Percentiles rank a stretch among this genome's conserved stretches.
Conservation (phyloP, 2,329 filamentous ascomycete genomes). For the Diaporthe humulicola region DNA sequence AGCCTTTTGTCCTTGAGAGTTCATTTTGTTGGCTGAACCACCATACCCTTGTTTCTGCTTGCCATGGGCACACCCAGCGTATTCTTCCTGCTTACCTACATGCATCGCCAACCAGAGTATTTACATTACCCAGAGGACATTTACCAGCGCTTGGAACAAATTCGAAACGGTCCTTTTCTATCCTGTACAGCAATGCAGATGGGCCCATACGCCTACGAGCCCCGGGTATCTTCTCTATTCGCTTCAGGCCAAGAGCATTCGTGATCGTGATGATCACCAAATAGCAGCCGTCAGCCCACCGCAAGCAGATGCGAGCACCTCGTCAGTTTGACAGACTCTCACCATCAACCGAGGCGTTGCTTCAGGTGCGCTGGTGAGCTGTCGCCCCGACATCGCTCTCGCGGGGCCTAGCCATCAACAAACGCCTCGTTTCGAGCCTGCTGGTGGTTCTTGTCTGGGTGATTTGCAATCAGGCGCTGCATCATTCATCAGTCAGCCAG, state of each 20-base stretch:
- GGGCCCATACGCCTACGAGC: conserved; percentile 4
- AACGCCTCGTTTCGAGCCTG: conserved; percentile 59
- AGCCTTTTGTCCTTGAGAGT: not conserved
- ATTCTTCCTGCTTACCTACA: not conserved
- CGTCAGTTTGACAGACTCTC: not conserved
- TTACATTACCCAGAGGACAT: not conserved
- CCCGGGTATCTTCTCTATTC: conserved; percentile 39
- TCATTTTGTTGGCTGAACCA: not conserved
- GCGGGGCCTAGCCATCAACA: conserved; percentile 50
- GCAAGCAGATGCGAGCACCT: not conserved
- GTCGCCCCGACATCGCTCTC: not conserved
- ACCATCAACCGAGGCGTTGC: not conserved
- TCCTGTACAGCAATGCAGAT: conserved; percentile 31
- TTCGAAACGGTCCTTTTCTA: not conserved
- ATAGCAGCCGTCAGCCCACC: not conserved
- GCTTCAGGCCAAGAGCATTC: conserved; percentile 11
- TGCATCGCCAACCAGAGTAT: not conserved
- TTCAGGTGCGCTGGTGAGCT: not conserved
- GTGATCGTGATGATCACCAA: conserved; percentile 1
- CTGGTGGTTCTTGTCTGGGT: conserved; percentile 51
- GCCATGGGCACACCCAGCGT: not conserved
- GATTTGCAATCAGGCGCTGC: conserved; percentile 67
- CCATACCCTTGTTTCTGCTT: not conserved
- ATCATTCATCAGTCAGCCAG: not conserved
- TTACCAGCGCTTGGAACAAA: not conserved